Evolutionary conservation across 2,329 filamentous ascomycete genomes (phyloP).

Genomic region (Alternaria longipes): DNA sequence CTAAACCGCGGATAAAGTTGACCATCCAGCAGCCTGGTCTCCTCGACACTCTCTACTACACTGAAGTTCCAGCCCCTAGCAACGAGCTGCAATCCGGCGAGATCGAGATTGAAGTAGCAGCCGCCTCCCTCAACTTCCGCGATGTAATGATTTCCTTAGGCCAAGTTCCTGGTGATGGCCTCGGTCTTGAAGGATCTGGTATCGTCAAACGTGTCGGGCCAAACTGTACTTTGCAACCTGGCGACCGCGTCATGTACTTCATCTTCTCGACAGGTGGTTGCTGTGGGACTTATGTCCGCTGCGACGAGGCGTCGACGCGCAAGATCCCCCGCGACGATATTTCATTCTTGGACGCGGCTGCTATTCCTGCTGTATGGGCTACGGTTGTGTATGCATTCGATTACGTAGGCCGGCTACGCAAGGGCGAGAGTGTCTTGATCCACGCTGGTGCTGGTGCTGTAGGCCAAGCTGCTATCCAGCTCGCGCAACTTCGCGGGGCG

Average conservation of each 20-base stretch:
- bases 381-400: constrained; percentile 35
- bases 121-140: constrained; percentile 29
- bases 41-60: constrained; percentile 25
- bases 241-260: constrained; percentile 19
- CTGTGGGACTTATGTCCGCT: constrained; percentile 17
- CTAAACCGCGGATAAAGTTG: constrained; percentile 14
- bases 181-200: constrained; percentile 26
- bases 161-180: constrained; percentile 8
- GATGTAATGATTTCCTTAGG: constrained; percentile 16
- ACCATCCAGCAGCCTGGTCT: constrained; percentile 21
- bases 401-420: constrained; percentile 30
- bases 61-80: neutral
- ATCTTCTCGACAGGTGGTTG: constrained; percentile 17
- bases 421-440: constrained; percentile 43
- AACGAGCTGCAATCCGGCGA: constrained; percentile 17
- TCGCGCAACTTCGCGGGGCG: constrained; percentile 28
- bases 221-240: constrained; percentile 7
- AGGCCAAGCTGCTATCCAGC: constrained; percentile 35
- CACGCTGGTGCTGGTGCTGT: constrained; percentile 35
- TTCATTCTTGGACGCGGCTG: constrained; percentile 22
- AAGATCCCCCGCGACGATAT: constrained; percentile 14
- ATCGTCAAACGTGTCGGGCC: constrained; percentile 21
- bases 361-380: constrained; percentile 16
- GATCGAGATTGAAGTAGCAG: constrained; percentile 26
- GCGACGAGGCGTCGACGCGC: constrained; percentile 8